Evolutionary conservation across 768 basidiomycete species (phyloP).

Genomic region (Boletus eberwhitei): DNA sequence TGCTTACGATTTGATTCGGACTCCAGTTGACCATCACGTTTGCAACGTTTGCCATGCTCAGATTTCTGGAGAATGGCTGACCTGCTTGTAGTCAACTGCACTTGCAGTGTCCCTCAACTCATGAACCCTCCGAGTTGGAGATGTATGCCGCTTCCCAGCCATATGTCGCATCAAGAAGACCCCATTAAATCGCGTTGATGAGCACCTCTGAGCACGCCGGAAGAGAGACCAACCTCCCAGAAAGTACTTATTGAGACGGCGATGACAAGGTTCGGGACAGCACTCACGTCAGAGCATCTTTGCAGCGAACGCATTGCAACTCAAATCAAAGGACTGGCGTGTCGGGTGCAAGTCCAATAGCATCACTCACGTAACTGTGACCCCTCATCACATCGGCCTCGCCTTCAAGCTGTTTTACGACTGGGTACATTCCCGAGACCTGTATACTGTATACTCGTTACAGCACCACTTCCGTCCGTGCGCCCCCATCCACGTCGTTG

Average conservation of each 20-base stretch:
- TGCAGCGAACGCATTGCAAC: too few relatives aligned
- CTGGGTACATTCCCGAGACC: background rate
- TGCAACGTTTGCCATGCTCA: background rate
- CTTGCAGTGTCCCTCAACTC: background rate
- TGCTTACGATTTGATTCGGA: too few relatives aligned
- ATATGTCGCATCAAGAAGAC: background rate
- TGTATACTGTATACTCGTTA: slow-evolving; percentile 1
- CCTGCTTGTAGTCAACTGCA: background rate
- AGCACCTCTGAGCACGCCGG: too few relatives aligned
- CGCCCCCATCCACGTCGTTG: background rate
- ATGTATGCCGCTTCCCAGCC: background rate
- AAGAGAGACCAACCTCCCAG: too few relatives aligned
- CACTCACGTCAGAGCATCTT: too few relatives aligned
- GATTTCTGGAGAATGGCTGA: background rate
- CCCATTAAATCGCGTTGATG: too few relatives aligned
- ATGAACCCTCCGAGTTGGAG: background rate
- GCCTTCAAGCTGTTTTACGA: background rate
- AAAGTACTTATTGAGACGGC: too few relatives aligned
- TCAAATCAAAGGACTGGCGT: too few relatives aligned
- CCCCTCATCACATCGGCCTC: too few relatives aligned
- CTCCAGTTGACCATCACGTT: background rate
- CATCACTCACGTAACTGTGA: too few relatives aligned
- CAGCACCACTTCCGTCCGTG: background rate
- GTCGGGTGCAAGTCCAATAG: too few relatives aligned
- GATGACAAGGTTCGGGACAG: too few relatives aligned